Evolutionary conservation across 2,329 filamentous ascomycete species (phyloP), one percentile per base, ranked within the genome.

Genomic region (Lachnellula willkommii): DNA sequence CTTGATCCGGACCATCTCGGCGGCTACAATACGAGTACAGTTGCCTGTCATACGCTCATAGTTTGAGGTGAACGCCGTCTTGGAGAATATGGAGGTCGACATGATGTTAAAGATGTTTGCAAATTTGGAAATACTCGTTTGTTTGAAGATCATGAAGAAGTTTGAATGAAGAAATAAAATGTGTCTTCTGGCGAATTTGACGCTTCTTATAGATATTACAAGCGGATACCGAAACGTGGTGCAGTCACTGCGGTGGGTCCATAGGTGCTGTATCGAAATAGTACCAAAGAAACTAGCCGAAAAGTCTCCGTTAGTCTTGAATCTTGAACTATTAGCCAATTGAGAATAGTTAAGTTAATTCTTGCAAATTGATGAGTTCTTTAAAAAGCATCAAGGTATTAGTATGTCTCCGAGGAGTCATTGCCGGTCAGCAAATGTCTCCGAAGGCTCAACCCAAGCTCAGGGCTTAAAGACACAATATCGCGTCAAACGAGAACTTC

Each of bases 11-110:
- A 58, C 37, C n/a, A 58, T 47, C 9, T 50, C 26, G 4, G 46
- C 6, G 5, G 53, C 56, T 12, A 58, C 9, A 1, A 55, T 35
- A 1, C 53, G 53, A 26, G 56, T 55, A 24, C 49, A 55, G 12
- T 55, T 58, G 11, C 50, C 56, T 14, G 50, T 53, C 50, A 55
- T 55, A 6, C 43, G 49, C 46, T 42, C 47, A 24, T 53, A 53
- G n/a, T 47, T 35, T 15, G 47, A 53, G 49, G 49, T 53, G 40
- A 50, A 56, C 12, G 26, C 4, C 5, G 50, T 17, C 39, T 42
- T 7, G 2, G 39, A n/a, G 17, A 42, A 42, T 42, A 42, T 35
- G 7, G 9, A 37, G 35, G 26, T 7, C 8, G 37, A 43, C 45
- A 43, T 52, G 36, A 43, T 45, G 15, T 37, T 5, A 17, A 37